Evolutionary conservation across 1,284 basidiomycete genomes (phyloP).

Genomic region (Tilletia caries): DNA sequence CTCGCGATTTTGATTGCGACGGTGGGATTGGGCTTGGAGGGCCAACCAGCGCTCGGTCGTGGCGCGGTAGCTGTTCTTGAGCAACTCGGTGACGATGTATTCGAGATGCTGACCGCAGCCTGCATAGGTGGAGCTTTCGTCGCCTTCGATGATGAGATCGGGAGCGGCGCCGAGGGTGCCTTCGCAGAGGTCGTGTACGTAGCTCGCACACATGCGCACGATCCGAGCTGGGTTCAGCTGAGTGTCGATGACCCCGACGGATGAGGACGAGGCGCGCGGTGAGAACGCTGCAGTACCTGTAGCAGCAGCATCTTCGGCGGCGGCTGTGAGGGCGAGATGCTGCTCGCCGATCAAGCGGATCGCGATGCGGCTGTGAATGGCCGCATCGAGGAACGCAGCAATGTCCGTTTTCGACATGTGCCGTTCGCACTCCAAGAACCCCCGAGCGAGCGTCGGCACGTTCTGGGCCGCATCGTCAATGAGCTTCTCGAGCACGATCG

Average conservation of each 20-base stretch:
- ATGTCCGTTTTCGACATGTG: constrained; percentile 78
- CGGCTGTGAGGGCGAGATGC: constrained; percentile 68
- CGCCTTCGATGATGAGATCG: constrained; percentile 33
- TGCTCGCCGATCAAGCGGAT: constrained; percentile 87
- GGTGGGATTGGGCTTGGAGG: no score
- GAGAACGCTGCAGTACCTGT: no score
- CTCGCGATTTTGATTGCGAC: not conserved
- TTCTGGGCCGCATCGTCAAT: constrained; percentile 79
- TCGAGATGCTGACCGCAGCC: constrained; percentile 85
- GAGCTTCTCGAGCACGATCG: constrained; percentile 66
- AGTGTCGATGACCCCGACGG: constrained; percentile 48
- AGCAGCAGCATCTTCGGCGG: constrained; percentile 10
- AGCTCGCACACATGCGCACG: constrained; percentile 59
- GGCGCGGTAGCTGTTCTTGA: constrained; percentile 85
- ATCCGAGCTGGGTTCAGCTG: constrained; percentile 52
- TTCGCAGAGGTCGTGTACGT: constrained; percentile 77
- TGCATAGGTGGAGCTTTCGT: constrained; percentile 56
- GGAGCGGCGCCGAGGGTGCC: constrained; percentile 77
- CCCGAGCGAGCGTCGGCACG: constrained; percentile 82
- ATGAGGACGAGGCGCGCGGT: constrained; percentile 25
- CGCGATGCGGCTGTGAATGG: constrained; percentile 80
- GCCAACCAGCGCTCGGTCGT: constrained; percentile 56
- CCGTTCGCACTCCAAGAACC: constrained; percentile 77
- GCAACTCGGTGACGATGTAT: constrained; percentile 65
- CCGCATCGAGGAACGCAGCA: constrained; percentile 73